These are phyloP conservation scores for Globisporangium yorkense DNA, from an alignment of 352 stramenopile genomes.

Conservation along the genomic window DNA sequence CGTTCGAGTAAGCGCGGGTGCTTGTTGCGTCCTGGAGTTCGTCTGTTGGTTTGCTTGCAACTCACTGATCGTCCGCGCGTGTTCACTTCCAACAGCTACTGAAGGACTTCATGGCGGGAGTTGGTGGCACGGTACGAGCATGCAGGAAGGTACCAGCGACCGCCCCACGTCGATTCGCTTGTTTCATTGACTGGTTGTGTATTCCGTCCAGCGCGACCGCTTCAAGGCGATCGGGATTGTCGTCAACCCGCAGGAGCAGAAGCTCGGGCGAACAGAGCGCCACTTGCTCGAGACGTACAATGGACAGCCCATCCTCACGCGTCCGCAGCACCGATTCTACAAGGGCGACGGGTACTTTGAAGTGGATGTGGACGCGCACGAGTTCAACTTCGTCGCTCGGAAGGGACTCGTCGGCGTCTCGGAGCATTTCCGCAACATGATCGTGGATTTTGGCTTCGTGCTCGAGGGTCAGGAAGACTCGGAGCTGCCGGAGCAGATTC, in stretches of 20 bases:
- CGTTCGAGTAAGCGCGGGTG: conserved; percentile 26
- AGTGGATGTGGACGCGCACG: conserved; percentile 74
- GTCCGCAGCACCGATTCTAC: conserved; percentile 75
- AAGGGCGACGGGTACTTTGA: conserved; percentile 71
- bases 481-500: conserved; percentile 72
- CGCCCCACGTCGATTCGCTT: not conserved
- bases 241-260: conserved; percentile 66
- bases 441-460: conserved; percentile 81
- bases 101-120: conserved; percentile 34
- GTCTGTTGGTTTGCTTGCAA: not conserved
- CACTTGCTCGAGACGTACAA: conserved; percentile 83
- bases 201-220: conserved; percentile 41
- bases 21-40: not conserved
- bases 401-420: conserved; percentile 70
- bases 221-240: conserved; percentile 84
- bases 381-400: conserved; percentile 81
- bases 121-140: conserved; percentile 20
- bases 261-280: conserved; percentile 60
- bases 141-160: no score
- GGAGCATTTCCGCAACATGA: conserved; percentile 73
- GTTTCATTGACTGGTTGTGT: not conserved
- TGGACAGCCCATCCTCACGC: conserved; percentile 73
- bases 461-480: conserved; percentile 72
- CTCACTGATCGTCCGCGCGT: not conserved
- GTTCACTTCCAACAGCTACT: conserved; percentile 19